Evolutionary conservation across 495 filamentous ascomycete species (phyloP), one percentile per base, ranked within the genome.

Genomic region (Parmelia sp.): DNA sequence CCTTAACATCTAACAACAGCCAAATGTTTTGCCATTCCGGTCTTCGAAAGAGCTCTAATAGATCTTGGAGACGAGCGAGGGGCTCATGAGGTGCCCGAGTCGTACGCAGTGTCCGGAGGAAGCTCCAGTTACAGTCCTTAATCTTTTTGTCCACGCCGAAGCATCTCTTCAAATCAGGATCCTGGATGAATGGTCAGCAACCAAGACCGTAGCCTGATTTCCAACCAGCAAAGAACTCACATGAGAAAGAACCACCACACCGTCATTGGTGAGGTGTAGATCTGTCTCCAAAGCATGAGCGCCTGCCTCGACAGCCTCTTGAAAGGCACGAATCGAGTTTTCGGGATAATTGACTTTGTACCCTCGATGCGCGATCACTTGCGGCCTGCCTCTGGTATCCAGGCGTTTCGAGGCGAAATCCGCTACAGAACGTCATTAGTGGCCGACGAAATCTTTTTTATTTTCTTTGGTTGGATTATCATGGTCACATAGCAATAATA

Each of bases 21-120:
- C 56, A 58, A 12, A 35, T 58, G 4, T 23, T 58, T 58, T 58
- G 56, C 56, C 56, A 58, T 58, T 58, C 11, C 12, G 56, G 56
- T 58, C 56, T 58, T 39, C 39, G 21, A 36, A 58, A 58, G 56
- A 35, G 29, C 15, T 58, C 4, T 31, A 58, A 23, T n/a, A 58
- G 29, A 58, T 58, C 56, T 58, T 31, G 56, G 36, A 58, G 56
- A 58, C 56, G 36, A 36, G 56, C 56, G 39, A 58, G 56, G 29
- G 56, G 56, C 29, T 58, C 56, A 19, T 58, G 56, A 58, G 56
- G 29, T 25, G 23, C 27, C 39, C 25, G 7, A 11, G 39, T 42
- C 17, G 39, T 42, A 42, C 39, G 39, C 14, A 42, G 17, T 14
- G 39, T 42, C 39, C 17, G 7, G 8, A 42, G 39, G 39, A 17